Conservation (phyloP, 306 rosid genomes). For the Alnus rubra region DNA sequence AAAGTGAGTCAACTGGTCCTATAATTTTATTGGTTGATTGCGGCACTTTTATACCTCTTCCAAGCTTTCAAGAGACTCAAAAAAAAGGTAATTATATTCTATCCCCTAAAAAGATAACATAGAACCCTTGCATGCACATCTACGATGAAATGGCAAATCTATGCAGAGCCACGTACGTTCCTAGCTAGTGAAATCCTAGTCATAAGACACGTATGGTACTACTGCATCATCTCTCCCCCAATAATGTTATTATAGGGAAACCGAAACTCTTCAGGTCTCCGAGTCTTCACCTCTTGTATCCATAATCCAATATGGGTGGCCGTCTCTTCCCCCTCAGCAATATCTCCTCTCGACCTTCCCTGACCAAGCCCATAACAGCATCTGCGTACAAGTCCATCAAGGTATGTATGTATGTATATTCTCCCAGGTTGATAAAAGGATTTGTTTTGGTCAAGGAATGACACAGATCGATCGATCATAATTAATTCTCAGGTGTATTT, state of each 20-base stretch:
- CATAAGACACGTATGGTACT: background rate
- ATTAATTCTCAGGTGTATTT: background rate
- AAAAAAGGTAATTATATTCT: too few species aligned
- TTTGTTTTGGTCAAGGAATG: background rate
- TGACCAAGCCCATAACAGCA: slow-evolving; percentile 14
- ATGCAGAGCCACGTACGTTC: slow-evolving; percentile 22
- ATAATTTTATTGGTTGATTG: too few species aligned
- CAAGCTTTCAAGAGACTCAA: too few species aligned
- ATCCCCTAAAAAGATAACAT: background rate
- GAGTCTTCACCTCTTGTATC: background rate
- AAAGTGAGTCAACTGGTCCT: too few species aligned
- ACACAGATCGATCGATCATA: background rate
- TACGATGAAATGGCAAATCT: slow-evolving; percentile 4
- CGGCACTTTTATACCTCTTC: too few species aligned
- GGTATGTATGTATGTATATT: background rate
- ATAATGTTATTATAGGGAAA: background rate
- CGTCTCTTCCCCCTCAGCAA: background rate
- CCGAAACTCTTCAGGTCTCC: background rate
- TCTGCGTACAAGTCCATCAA: slow-evolving; percentile 8
- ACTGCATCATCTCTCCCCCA: background rate
- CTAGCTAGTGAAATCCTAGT: background rate
- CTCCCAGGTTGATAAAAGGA: too few species aligned
- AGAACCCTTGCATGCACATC: slow-evolving; percentile 14
- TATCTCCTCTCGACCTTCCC: slow-evolving; percentile 3
- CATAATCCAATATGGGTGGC: slow-evolving; percentile 16